Evolutionary conservation across 345 rosid species (phyloP), one percentile per base, ranked within the genome.

Genomic region (Ceriops decandra): DNA sequence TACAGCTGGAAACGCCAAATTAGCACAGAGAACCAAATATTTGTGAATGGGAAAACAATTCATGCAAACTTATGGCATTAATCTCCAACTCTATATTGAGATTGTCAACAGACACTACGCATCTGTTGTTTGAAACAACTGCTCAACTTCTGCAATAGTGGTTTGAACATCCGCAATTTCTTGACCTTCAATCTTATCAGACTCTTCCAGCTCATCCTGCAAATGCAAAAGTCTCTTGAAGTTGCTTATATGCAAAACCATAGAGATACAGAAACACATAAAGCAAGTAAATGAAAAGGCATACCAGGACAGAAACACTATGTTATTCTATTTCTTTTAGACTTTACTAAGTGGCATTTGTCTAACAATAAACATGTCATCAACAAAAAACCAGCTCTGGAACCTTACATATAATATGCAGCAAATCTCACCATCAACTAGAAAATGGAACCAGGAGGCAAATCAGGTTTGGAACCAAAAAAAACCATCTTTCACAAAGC

Each of bases 151-250:
- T 0, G 77, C 69, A 7, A 86, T 79, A n/a, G 85, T 87, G 81
- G 78, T 82, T 67, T 53, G 85, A 53, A 93, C 93, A 71, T 92
- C 95, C 69, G 79, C 87, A 22, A 87, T 64, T 63, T 92, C 95
- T 8, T 74, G 77, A 33, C 89, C 87, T 61, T 76, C 89, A 71
- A 80, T 85, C 73, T 83, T 80, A 56, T 72, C 80, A 11, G 78
- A 78, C 75, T 86, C 89, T 78, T 88, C 88, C 80, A 90, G 35
- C 66, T 84, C 93, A 10, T 78, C 82, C 96, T 86, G 80, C 69
- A 80, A 79, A 64, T 53, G 16, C 24, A 10, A 38, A 27, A 5
- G 31, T 66, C 63, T 38, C 1, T 7, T 26, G 17, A n/a, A 28
- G 20, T 42, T 63, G 38, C 20, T 5, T 1, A 47, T 26, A 15